Evolutionary conservation across 805 yeast genomes (phyloP).

Genomic region (Scheffersomyces coipomensis): DNA sequence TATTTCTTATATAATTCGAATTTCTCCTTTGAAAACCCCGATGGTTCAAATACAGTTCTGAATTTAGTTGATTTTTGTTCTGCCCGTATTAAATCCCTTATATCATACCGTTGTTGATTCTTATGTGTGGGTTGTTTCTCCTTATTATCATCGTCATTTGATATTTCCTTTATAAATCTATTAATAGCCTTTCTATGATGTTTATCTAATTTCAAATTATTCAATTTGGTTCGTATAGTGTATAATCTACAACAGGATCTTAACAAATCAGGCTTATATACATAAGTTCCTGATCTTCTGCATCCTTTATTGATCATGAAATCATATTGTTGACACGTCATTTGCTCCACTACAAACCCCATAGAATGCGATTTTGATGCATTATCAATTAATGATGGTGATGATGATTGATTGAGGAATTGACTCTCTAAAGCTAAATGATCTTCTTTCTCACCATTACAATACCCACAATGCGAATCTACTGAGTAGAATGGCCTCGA

Average conservation of each 20-base stretch:
- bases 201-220: conserved; percentile 49
- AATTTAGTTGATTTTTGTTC: conserved; percentile 36
- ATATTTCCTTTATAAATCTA: conserved; percentile 48
- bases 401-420: conserved; percentile 10
- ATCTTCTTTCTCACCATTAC: conserved; percentile 47
- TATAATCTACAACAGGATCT: conserved; percentile 77
- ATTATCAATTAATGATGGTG: conserved; percentile 2
- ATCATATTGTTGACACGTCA: conserved; percentile 59
- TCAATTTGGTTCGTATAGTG: conserved; percentile 65
- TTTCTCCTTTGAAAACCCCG: conserved; percentile 56
- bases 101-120: conserved; percentile 14
- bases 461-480: conserved; percentile 68
- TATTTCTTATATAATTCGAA: conserved; percentile 63
- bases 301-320: conserved; percentile 67
- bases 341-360: conserved; percentile 41
- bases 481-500: conserved; percentile 45
- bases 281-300: conserved; percentile 72
- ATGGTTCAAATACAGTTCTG: conserved; percentile 51
- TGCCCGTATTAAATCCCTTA: conserved; percentile 35
- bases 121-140: conserved; percentile 8
- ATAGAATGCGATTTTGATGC: conserved; percentile 14
- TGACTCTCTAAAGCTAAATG: conserved; percentile 40
- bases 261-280: conserved; percentile 64
- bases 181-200: conserved; percentile 68
- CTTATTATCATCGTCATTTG: conserved; percentile 3